These are phyloP conservation scores for Chernovozyma aurita DNA, from an alignment of 1,139 yeast genomes.

Conservation along the genomic window DNA sequence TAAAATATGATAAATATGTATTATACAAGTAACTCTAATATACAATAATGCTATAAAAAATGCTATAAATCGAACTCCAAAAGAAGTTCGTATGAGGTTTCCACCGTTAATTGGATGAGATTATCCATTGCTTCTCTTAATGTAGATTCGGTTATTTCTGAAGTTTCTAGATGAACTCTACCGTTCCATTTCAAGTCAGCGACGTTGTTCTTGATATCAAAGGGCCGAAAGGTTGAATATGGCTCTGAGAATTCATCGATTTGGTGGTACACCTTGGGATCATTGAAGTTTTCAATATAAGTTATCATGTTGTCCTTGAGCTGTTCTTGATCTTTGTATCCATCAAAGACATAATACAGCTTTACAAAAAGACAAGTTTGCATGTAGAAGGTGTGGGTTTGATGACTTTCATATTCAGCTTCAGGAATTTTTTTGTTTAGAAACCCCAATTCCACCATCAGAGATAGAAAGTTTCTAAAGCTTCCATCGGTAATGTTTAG, in stretches of 20 bases:
- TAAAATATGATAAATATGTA: not conserved
- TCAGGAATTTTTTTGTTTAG: not conserved
- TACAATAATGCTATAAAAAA: not conserved
- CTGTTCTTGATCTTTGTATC: constrained; percentile 27
- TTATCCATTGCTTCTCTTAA: not conserved
- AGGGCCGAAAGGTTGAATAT: constrained; percentile 9
- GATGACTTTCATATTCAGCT: not conserved
- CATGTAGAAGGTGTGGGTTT: not conserved
- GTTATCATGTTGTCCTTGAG: constrained; percentile 12
- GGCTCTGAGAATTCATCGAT: constrained; percentile 1
- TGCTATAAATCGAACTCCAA: constrained; percentile 3
- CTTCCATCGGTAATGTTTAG: constrained; percentile 16
- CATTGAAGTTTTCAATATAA: constrained; percentile 6
- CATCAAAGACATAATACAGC: constrained; percentile 23
- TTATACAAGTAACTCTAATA: not conserved
- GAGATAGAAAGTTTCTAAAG: constrained; percentile 19
- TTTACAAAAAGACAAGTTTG: constrained; percentile 10
- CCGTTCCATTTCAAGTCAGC: not conserved
- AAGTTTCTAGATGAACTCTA: not conserved
- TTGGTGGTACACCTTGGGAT: not conserved
- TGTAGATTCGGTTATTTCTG: not conserved
- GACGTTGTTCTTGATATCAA: constrained; percentile 9
- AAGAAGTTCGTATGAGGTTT: not conserved
- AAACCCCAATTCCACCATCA: constrained; percentile 17
- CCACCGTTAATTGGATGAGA: not conserved